These are phyloP conservation scores for Phytopythium litorale DNA, from an alignment of 352 stramenopile genomes.

Conservation along the genomic window DNA sequence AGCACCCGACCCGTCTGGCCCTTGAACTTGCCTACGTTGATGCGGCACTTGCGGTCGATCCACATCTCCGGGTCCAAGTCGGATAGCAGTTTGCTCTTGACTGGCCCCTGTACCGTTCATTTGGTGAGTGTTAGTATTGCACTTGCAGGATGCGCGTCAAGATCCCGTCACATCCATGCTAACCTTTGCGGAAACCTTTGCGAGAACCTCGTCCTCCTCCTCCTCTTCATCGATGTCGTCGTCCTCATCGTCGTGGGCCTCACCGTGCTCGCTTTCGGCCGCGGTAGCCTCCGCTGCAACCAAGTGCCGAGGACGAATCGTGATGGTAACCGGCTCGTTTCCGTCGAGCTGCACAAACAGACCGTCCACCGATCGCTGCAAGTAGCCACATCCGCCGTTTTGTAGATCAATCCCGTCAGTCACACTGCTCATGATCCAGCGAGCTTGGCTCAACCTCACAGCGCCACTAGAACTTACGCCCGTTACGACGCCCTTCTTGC, in stretches of 20 bases:
- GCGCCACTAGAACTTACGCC: slow-evolving; percentile 26
- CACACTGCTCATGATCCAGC: neutral
- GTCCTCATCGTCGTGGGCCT: slow-evolving; percentile 24
- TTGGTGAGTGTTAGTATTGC: neutral
- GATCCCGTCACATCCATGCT: neutral
- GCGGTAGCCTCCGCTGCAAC: slow-evolving; percentile 24
- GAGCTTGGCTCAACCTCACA: neutral
- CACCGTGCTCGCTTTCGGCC: slow-evolving; percentile 24
- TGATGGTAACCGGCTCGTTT: slow-evolving; percentile 41
- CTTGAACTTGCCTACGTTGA: slow-evolving; percentile 89
- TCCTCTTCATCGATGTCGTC: slow-evolving; percentile 21
- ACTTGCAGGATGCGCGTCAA: neutral
- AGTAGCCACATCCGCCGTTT: neutral
- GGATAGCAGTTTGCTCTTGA: slow-evolving; percentile 65
- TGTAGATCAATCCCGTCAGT: neutral
- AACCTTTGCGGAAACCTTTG: slow-evolving; percentile 14
- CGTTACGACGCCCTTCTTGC: slow-evolving; percentile 62
- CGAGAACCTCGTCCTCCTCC: too few relatives aligned
- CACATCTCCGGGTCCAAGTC: slow-evolving; percentile 85
- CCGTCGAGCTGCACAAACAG: slow-evolving; percentile 59
- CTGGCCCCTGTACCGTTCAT: neutral
- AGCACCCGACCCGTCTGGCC: slow-evolving; percentile 67
- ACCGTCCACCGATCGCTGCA: slow-evolving; percentile 19
- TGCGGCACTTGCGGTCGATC: slow-evolving; percentile 82
- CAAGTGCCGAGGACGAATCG: slow-evolving; percentile 53